A percentile compares a stretch with the other conserved stretches of the same genome.
These are phyloP conservation scores for Fomes fomentarius DNA, from an alignment of 1,284 basidiomycete genomes.

Conservation along the genomic window DNA sequence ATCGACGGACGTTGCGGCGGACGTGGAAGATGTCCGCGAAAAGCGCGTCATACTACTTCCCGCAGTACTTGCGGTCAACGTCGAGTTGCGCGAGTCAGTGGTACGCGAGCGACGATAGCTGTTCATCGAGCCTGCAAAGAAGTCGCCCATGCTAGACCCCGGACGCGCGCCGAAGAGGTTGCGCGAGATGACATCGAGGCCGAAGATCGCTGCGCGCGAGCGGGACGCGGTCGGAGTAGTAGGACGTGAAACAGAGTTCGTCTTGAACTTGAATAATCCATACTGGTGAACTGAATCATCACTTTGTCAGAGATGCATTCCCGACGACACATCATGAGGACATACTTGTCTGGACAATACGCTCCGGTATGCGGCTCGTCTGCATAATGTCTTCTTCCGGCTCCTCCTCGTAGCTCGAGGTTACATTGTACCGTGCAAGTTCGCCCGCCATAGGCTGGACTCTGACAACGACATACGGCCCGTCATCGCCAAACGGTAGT, in stretches of 20 bases:
- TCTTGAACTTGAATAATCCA: conserved; percentile 84
- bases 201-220: conserved; percentile 80
- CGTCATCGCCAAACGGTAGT: conserved; percentile 70
- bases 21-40: conserved; percentile 65
- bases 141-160: conserved; percentile 63
- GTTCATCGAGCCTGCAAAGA: conserved; percentile 71
- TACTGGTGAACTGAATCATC: conserved; percentile 73
- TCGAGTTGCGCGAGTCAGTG: conserved; percentile 66
- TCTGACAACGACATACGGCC: conserved; percentile 75
- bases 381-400: conserved; percentile 85
- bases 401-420: conserved; percentile 72
- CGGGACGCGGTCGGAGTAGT: conserved; percentile 78
- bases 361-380: conserved; percentile 67
- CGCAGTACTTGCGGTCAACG: conserved; percentile 60
- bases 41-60: conserved; percentile 70
- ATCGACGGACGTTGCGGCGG: conserved; percentile 60
- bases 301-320: no score
- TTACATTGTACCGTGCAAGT: conserved; percentile 75
- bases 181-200: conserved; percentile 82
- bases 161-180: conserved; percentile 72
- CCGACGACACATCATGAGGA: no score
- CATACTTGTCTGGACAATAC: conserved; percentile 82
- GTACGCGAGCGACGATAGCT: conserved; percentile 68
- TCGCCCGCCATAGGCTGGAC: conserved; percentile 83
- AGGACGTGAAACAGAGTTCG: conserved; percentile 74